Evolutionary conservation across 2,329 filamentous ascomycete genomes (phyloP).

Genomic region (Fusarium globosum): DNA sequence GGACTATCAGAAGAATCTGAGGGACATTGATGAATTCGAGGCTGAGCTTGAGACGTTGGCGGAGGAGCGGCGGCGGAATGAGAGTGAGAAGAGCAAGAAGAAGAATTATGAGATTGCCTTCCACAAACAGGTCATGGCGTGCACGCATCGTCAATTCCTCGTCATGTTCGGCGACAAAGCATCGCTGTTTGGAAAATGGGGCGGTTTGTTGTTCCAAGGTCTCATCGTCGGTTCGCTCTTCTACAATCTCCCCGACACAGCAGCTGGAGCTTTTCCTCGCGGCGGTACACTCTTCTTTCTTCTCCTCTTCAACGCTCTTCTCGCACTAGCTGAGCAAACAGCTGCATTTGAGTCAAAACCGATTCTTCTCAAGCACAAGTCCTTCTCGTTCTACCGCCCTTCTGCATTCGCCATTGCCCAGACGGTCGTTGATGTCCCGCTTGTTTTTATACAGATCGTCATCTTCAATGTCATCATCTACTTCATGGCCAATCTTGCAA

Average conservation of each 20-base stretch:
- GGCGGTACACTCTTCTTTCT: constrained; percentile 63
- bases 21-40: constrained; percentile 72
- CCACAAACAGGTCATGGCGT: constrained; percentile 74
- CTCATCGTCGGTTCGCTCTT: constrained; percentile 85
- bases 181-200: constrained; percentile 81
- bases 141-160: constrained; percentile 82
- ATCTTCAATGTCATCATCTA: constrained; percentile 79
- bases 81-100: constrained; percentile 74
- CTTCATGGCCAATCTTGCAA: constrained; percentile 79
- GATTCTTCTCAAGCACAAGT: constrained; percentile 77
- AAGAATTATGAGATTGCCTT: constrained; percentile 83
- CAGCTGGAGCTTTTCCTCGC: constrained; percentile 71
- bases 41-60: constrained; percentile 66
- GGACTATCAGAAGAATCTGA: constrained; percentile 68
- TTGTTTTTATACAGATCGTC: constrained; percentile 72
- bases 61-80: constrained; percentile 62
- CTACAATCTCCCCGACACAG: constrained; percentile 71
- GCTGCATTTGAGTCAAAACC: constrained; percentile 70
- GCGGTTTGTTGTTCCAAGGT: constrained; percentile 78
- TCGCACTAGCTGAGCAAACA: constrained; percentile 81
- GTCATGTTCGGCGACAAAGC: constrained; percentile 80
- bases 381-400: constrained; percentile 74
- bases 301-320: constrained; percentile 67
- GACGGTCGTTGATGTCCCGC: constrained; percentile 67
- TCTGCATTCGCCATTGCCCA: constrained; percentile 67